These are phyloP conservation scores for Colletotrichum costaricense DNA, from an alignment of 2,329 filamentous ascomycete genomes.

Conservation along the genomic window DNA sequence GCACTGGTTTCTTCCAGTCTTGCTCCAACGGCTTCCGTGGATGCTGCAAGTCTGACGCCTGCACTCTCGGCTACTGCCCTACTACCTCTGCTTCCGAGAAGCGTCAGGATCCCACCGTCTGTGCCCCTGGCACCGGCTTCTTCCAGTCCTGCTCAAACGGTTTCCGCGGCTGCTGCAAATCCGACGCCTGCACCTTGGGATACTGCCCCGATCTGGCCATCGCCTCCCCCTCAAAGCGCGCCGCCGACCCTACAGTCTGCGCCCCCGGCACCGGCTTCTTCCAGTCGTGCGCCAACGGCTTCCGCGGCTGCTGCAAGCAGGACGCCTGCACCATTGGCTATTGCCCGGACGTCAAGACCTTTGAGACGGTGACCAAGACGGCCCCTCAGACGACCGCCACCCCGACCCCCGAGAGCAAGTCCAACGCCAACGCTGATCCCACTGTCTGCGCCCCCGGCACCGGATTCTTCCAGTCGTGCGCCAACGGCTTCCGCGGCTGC, in stretches of 20 bases:
- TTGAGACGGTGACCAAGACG: constrained; percentile 15
- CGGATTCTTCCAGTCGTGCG: constrained; percentile 33
- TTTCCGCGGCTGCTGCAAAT: constrained; percentile 28
- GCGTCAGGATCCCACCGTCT: constrained; percentile 15
- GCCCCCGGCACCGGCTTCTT: constrained; percentile 27
- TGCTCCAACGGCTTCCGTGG: constrained; percentile 23
- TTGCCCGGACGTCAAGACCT: constrained; percentile 29
- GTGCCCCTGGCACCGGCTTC: constrained; percentile 21
- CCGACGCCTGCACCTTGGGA: constrained; percentile 20
- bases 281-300: constrained; percentile 27
- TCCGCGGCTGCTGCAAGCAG: constrained; percentile 24
- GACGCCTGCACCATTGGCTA: constrained; percentile 28
- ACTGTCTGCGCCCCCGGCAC: constrained; percentile 26
- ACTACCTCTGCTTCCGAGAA: neutral
- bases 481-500: constrained; percentile 31
- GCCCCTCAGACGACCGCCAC: neutral
- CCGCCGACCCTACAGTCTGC: constrained; percentile 12
- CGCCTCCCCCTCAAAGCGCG: neutral
- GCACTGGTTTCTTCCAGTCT: constrained; percentile 26
- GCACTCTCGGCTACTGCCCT: constrained; percentile 20
- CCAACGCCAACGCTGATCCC: constrained; percentile 4
- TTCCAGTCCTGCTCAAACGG: constrained; percentile 24
- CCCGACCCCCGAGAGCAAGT: constrained; percentile 4
- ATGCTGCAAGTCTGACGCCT: constrained; percentile 24
- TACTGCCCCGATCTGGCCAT: constrained; percentile 11